phyloP scores from a whole-genome alignment of 176 grass and related monocot genomes.

The Aegilops speltoides region DNA sequence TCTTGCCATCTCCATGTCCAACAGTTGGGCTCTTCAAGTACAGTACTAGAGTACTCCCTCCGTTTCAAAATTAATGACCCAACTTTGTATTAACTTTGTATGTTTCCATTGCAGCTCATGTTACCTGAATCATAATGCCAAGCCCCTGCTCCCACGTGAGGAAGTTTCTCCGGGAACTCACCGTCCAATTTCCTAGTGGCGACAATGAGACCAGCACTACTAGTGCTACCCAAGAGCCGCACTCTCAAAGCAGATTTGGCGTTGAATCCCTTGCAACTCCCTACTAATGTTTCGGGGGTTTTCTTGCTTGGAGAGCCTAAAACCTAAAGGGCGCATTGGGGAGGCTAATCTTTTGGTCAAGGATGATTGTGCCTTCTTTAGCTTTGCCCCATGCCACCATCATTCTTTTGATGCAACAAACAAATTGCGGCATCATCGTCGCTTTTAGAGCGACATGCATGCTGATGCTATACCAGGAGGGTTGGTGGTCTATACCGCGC shows the following conservation, averaged over 20 bases:
- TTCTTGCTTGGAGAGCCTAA: background rate
- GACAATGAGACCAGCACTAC: background rate
- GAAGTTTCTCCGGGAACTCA: slow-evolving; percentile 7
- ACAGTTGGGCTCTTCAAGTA: too few species aligned
- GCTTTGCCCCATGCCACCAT: slow-evolving; percentile 21
- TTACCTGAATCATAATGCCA: background rate
- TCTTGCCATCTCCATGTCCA: too few species aligned
- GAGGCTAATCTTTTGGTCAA: slow-evolving; percentile 19
- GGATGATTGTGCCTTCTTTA: slow-evolving; percentile 21
- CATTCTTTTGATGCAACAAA: slow-evolving; percentile 5
- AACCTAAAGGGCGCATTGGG: slow-evolving; percentile 27
- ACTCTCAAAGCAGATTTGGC: background rate
- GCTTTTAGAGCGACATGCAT: background rate
- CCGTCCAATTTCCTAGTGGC: background rate
- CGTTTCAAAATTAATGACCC: too few species aligned
- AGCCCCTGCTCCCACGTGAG: background rate
- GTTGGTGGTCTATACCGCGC: background rate
- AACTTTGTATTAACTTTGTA: too few species aligned
- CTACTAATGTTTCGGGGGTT: slow-evolving; percentile 1
- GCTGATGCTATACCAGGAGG: background rate
- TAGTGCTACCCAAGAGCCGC: background rate
- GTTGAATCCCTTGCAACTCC: slow-evolving; percentile 3
- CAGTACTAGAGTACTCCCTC: too few species aligned
- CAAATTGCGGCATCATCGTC: background rate
- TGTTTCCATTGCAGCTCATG: too few species aligned